Evolutionary conservation across 768 basidiomycete species (phyloP).

Genomic region (Boletus reticuloceps): DNA sequence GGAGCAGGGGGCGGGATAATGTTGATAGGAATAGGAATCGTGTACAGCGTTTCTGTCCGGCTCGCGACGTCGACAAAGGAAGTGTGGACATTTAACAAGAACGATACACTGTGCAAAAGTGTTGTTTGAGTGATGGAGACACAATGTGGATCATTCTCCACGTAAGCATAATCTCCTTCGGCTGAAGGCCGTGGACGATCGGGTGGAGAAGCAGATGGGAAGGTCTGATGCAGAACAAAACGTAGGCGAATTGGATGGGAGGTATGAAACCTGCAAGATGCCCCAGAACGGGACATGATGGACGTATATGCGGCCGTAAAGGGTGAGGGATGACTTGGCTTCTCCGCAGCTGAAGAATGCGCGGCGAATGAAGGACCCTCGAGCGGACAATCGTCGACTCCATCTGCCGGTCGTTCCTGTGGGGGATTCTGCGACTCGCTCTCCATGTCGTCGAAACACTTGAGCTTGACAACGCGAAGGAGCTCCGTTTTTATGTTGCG

Average conservation of each 20-base stretch:
- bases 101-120: constrained; percentile 79
- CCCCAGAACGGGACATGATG: constrained; percentile 81
- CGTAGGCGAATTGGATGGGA: constrained; percentile 70
- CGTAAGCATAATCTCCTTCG: constrained; percentile 41
- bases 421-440: constrained; percentile 31
- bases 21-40: constrained; percentile 63
- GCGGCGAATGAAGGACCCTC: constrained; percentile 34
- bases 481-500: constrained; percentile 82
- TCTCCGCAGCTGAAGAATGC: constrained; percentile 24
- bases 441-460: constrained; percentile 38
- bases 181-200: constrained; percentile 44
- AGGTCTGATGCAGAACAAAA: constrained; percentile 73
- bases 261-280: constrained; percentile 87
- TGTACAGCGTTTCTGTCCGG: constrained; percentile 65
- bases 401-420: constrained; percentile 14
- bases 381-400: constrained; percentile 11
- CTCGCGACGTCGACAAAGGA: constrained; percentile 74
- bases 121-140: constrained; percentile 79
- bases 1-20: constrained; percentile 75
- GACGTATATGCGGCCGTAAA: constrained; percentile 46
- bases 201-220: constrained; percentile 47
- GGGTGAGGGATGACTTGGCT: constrained; percentile 36
- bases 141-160: constrained; percentile 62
- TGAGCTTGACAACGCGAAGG: constrained; percentile 60
- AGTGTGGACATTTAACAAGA: constrained; percentile 67